phyloP scores from a whole-genome alignment of 352 stramenopile genomes.

The Pythium sp. region DNA sequence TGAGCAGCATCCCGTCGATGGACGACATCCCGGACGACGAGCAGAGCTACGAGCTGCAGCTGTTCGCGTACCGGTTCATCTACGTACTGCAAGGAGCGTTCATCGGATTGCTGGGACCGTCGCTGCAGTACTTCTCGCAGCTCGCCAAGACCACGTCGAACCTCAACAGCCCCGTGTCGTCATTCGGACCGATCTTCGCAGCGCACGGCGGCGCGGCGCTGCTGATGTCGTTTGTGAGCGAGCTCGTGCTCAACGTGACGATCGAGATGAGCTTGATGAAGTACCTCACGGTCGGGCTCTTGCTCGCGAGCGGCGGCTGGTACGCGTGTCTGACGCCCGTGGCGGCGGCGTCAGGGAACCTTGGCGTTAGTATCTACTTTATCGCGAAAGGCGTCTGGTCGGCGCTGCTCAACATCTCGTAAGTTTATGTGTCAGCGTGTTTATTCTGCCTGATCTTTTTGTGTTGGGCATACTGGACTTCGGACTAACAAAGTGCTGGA shows the following conservation, averaged over 20 bases:
- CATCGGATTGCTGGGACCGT: slow-evolving; percentile 60
- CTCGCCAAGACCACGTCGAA: slow-evolving; percentile 34
- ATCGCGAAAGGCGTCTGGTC: slow-evolving; percentile 77
- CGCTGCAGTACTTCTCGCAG: slow-evolving; percentile 66
- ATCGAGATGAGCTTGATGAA: slow-evolving; percentile 73
- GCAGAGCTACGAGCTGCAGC: slow-evolving; percentile 54
- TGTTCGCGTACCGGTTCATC: slow-evolving; percentile 63
- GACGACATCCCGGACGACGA: slow-evolving; percentile 27
- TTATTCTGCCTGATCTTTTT: not conserved
- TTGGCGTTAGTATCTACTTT: slow-evolving; percentile 67
- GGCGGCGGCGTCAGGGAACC: slow-evolving; percentile 54
- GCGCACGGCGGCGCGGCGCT: slow-evolving; percentile 66
- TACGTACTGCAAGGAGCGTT: slow-evolving; percentile 69
- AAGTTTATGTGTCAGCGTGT: slow-evolving; percentile 12
- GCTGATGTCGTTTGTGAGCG: slow-evolving; percentile 78
- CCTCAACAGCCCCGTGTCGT: slow-evolving; percentile 51
- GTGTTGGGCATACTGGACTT: not conserved
- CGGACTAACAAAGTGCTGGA: not conserved
- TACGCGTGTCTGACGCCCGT: slow-evolving; percentile 62
- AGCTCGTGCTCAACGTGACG: slow-evolving; percentile 64
- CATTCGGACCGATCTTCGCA: slow-evolving; percentile 72
- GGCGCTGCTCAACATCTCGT: slow-evolving; percentile 77
- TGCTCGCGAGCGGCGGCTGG: slow-evolving; percentile 59
- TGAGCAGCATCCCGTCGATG: slow-evolving; percentile 23
- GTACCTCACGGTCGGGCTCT: slow-evolving; percentile 56